These are phyloP conservation scores for Pulveroboletus sp. DNA, from an alignment of 768 basidiomycete genomes.

Conservation along the genomic window DNA sequence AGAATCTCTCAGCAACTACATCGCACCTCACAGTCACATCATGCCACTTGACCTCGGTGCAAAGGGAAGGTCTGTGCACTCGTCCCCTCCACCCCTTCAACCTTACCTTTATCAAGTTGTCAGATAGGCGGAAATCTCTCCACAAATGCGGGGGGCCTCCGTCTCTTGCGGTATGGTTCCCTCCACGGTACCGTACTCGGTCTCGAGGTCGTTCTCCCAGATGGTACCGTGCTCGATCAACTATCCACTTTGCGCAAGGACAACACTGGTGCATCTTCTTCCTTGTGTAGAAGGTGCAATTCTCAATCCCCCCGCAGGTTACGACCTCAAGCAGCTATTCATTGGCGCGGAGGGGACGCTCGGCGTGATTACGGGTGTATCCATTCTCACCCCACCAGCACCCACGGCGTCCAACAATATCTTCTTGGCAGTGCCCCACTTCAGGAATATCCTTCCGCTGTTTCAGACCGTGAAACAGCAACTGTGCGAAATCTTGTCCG, in stretches of 20 bases:
- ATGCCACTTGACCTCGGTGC: constrained; percentile 96
- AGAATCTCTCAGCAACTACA: constrained; percentile 81
- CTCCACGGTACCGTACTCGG: constrained; percentile 94
- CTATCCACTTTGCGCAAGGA: constrained; percentile 92
- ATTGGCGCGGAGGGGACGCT: constrained; percentile 97
- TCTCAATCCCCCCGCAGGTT: constrained; percentile 53
- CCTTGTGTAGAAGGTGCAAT: neutral
- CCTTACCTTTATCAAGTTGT: constrained; percentile 52
- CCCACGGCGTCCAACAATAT: constrained; percentile 87
- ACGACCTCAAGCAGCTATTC: constrained; percentile 97
- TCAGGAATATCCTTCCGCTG: constrained; percentile 82
- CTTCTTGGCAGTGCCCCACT: constrained; percentile 84
- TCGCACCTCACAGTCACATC: constrained; percentile 86
- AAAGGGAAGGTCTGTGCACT: constrained; percentile 76
- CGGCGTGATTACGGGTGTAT: constrained; percentile 92
- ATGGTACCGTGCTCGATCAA: constrained; percentile 88
- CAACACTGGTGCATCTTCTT: constrained; percentile 73
- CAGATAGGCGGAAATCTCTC: constrained; percentile 97
- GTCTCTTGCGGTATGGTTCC: constrained; percentile 91
- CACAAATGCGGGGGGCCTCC: constrained; percentile 96
- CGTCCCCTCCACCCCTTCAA: neutral
- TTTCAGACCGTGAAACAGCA: constrained; percentile 79
- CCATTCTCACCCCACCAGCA: constrained; percentile 85
- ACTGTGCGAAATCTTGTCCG: constrained; percentile 92
- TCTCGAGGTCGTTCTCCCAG: constrained; percentile 92